Conservation (phyloP, 2,329 filamentous ascomycete species). For the Penicillium sp. region DNA sequence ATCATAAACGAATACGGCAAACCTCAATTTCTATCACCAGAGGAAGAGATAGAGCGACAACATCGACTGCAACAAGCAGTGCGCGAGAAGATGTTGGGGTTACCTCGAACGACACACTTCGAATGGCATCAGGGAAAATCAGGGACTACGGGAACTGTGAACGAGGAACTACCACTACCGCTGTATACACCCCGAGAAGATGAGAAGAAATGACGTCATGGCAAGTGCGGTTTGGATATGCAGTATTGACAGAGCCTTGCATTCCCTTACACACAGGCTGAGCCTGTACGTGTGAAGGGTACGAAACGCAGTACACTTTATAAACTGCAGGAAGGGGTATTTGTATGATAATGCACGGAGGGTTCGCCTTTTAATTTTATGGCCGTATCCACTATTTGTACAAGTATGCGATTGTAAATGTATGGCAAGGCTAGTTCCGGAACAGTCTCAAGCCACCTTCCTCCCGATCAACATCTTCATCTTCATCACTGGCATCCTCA, state of each 20-base stretch:
- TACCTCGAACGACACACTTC: constrained; percentile 23
- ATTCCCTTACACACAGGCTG: not conserved
- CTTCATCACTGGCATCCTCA: constrained; percentile 44
- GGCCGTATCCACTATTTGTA: constrained; percentile 7
- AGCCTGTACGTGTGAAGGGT: not conserved
- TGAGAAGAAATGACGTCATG: not conserved
- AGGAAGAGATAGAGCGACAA: constrained; percentile 24
- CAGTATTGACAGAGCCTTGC: not conserved
- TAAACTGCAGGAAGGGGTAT: not conserved
- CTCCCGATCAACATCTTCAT: constrained; percentile 30
- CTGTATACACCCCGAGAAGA: constrained; percentile 2
- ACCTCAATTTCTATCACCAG: constrained; percentile 25
- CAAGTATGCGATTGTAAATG: not conserved
- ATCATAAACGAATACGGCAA: constrained; percentile 24
- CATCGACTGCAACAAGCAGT: constrained; percentile 19
- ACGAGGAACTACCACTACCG: constrained; percentile 1
- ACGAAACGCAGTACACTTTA: not conserved
- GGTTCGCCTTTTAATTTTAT: constrained; percentile 4
- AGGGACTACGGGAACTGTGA: not conserved
- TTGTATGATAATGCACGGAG: constrained; percentile 2
- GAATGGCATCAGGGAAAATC: constrained; percentile 3
- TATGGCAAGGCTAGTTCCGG: constrained; percentile 21
- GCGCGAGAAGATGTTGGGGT: constrained; percentile 25
- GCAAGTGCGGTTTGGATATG: not conserved
- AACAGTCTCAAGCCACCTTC: constrained; percentile 36